A percentile compares a stretch with the other conserved stretches of the same genome.
phyloP scores from a whole-genome alignment of 2,329 filamentous ascomycete species.

The Zymoseptoria tritici region DNA sequence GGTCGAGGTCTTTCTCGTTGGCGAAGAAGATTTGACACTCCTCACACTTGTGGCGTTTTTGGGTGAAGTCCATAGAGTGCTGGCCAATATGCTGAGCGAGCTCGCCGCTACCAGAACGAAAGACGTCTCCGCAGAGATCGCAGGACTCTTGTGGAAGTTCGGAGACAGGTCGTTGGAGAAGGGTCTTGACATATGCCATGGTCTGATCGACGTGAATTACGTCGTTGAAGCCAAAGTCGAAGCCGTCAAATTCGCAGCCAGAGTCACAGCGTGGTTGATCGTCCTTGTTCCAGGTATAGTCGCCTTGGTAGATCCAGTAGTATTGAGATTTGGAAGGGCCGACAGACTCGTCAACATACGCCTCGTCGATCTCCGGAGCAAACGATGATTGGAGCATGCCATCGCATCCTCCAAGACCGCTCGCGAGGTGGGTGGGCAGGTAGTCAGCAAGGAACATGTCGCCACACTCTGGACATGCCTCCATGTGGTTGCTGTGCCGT shows the following conservation, averaged over 20 bases:
- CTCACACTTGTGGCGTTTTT: constrained; percentile 19
- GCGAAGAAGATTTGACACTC: constrained; percentile 20
- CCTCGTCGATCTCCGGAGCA: constrained; percentile 9
- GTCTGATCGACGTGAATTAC: constrained; percentile 8
- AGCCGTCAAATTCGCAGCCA: constrained; percentile 2
- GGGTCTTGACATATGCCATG: constrained; percentile 12
- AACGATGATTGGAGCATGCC: constrained; percentile 12
- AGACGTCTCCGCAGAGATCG: constrained; percentile 16
- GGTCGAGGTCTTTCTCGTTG: constrained; percentile 16
- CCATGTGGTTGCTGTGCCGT: constrained; percentile 12
- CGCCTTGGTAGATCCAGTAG: constrained; percentile 19
- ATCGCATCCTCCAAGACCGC: constrained; percentile 17
- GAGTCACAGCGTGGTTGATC: constrained; percentile 2
- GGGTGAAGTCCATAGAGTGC: constrained; percentile 18
- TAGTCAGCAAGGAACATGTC: constrained; percentile 10
- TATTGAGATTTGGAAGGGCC: constrained; percentile 11
- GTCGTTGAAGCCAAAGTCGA: constrained; percentile 1
- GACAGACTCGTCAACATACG: neutral
- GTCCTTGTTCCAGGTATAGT: constrained; percentile 9
- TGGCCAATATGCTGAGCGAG: constrained; percentile 17
- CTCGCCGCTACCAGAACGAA: constrained; percentile 8
- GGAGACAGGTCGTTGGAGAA: constrained; percentile 11
- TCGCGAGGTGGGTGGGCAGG: constrained; percentile 16
- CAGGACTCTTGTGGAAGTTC: constrained; percentile 7
- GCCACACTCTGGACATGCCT: constrained; percentile 18